Evolutionary conservation across 176 grass and related monocot genomes (phyloP).

Genomic region (Chrysopogon serrulatus): DNA sequence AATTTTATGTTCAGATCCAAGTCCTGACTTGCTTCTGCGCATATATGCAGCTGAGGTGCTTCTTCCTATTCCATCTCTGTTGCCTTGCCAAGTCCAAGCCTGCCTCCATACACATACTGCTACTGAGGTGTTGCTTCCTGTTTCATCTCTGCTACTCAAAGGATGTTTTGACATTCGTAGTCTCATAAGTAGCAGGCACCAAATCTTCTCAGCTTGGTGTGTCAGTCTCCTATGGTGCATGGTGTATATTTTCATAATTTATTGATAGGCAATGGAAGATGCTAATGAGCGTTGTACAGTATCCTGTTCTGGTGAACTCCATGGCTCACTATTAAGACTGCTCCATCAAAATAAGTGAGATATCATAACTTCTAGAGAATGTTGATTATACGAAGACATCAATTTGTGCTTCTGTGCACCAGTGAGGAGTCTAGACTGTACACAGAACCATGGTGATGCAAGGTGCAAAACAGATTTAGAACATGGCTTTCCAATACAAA

Average conservation of each 20-base stretch:
- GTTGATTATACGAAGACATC: background rate
- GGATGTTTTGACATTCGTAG: background rate
- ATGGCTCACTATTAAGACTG: background rate
- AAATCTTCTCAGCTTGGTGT: background rate
- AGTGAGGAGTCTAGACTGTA: background rate
- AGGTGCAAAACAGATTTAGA: background rate
- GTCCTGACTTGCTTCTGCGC: background rate
- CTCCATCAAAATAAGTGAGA: background rate
- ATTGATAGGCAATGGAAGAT: background rate
- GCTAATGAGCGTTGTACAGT: background rate
- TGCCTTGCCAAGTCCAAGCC: background rate
- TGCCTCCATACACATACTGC: background rate
- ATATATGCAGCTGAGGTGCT: background rate
- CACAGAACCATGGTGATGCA: background rate
- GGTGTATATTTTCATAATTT: background rate
- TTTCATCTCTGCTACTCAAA: background rate
- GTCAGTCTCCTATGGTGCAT: background rate
- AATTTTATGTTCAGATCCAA: background rate
- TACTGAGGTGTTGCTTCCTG: background rate
- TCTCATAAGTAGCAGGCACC: background rate
- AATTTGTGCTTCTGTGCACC: background rate
- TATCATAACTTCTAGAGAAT: conserved; percentile 1
- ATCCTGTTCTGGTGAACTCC: background rate
- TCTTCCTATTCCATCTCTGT: background rate
- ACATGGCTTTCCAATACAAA: background rate